Evolutionary conservation across 148 eudicot species (phyloP).

Genomic region (Chenopodium formosanum): DNA sequence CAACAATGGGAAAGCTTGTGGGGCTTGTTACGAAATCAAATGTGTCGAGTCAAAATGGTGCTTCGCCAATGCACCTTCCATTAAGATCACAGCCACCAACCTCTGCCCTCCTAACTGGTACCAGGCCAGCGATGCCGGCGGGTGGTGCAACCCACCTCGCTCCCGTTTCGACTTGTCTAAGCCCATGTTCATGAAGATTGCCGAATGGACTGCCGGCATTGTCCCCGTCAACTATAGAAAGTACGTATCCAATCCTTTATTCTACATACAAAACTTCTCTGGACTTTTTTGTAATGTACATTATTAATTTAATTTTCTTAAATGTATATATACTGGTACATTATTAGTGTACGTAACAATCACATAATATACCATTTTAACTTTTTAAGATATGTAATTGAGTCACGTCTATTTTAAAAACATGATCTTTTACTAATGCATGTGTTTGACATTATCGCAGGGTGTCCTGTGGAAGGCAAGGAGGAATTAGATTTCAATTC

Average conservation of each 20-base stretch:
- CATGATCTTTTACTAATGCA: neutral
- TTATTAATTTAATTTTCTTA: too few relatives aligned
- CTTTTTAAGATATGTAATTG: too few relatives aligned
- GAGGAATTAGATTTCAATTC: slow-evolving; percentile 40
- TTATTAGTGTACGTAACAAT: too few relatives aligned
- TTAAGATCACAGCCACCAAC: slow-evolving; percentile 48
- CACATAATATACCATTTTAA: too few relatives aligned
- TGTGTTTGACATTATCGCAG: slow-evolving; percentile 11
- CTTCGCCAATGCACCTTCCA: slow-evolving; percentile 9
- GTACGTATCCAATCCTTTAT: slow-evolving; percentile 2
- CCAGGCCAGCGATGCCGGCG: slow-evolving; percentile 33
- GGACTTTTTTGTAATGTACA: neutral
- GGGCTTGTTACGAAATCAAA: slow-evolving; percentile 41
- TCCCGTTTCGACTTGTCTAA: slow-evolving; percentile 46
- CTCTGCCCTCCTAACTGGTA: slow-evolving; percentile 55
- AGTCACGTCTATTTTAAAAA: too few relatives aligned
- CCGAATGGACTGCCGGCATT: slow-evolving; percentile 42
- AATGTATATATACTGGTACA: too few relatives aligned
- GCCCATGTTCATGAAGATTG: slow-evolving; percentile 43
- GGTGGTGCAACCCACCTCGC: slow-evolving; percentile 59
- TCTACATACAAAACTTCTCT: neutral
- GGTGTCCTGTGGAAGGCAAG: slow-evolving; percentile 39
- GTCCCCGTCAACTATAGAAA: slow-evolving; percentile 45
- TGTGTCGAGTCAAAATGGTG: slow-evolving; percentile 42
- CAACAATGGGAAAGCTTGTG: slow-evolving; percentile 46